Conservation (phyloP, 176 grass and related monocot species). For the Bolboschoenus planiculmis region DNA sequence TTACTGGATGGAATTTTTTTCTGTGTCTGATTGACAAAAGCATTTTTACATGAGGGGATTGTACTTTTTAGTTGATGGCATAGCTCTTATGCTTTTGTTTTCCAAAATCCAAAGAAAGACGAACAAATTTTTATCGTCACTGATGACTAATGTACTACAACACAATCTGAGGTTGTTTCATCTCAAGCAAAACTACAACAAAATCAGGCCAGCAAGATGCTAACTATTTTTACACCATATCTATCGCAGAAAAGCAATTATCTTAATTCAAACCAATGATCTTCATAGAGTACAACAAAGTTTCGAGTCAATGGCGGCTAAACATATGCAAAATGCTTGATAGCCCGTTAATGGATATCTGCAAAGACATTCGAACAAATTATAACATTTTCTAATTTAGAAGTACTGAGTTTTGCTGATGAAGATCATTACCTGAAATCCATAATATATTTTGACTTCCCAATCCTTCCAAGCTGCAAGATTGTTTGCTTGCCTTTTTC, state of each 20-base stretch:
- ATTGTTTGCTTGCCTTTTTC: conserved; percentile 75
- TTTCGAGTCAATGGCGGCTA: conserved; percentile 85
- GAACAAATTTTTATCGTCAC: neutral
- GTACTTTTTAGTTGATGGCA: neutral
- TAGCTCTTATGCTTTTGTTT: neutral
- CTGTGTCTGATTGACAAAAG: neutral
- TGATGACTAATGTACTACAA: neutral
- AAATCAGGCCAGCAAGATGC: conserved; percentile 23
- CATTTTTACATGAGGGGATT: neutral
- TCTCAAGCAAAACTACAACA: neutral
- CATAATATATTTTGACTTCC: conserved; percentile 75
- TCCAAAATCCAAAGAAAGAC: neutral
- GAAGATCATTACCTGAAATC: conserved; percentile 59
- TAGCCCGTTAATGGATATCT: conserved; percentile 88
- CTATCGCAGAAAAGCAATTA: neutral
- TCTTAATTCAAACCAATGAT: neutral
- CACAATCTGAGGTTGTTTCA: neutral
- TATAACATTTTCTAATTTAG: neutral
- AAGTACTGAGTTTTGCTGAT: neutral
- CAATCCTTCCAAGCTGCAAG: conserved; percentile 73
- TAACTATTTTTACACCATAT: conserved; percentile 1
- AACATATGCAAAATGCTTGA: conserved; percentile 90
- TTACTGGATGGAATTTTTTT: neutral
- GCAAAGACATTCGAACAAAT: neutral
- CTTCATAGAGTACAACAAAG: conserved; percentile 69